Evolutionary conservation across 176 grass and related monocot genomes (phyloP).

Genomic region (Oryza officinalis): DNA sequence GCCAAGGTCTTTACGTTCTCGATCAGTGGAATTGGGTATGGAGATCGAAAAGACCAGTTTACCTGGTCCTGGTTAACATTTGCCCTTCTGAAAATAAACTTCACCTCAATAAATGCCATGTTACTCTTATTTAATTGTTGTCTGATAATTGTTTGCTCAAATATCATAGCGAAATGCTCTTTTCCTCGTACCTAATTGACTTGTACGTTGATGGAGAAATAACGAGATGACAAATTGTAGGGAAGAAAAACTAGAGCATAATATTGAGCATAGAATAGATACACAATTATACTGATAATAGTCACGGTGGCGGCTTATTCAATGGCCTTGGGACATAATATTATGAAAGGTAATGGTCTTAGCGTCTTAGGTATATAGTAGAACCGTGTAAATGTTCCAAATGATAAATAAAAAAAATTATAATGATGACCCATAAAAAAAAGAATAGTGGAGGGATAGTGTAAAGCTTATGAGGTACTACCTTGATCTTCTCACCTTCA

Average conservation of each 20-base stretch:
- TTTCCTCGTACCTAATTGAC: background rate
- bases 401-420: background rate
- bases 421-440: background rate
- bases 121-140: background rate
- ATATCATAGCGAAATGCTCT: too few relatives aligned
- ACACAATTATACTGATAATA: background rate
- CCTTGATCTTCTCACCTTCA: too few relatives aligned
- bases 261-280: background rate
- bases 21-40: background rate
- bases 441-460: background rate
- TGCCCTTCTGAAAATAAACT: background rate
- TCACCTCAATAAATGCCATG: background rate
- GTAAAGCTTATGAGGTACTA: too few relatives aligned
- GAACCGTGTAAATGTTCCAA: background rate
- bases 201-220: background rate
- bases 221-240: background rate
- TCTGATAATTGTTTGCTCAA: too few relatives aligned
- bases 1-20: background rate
- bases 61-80: background rate
- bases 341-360: background rate
- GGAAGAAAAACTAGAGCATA: background rate
- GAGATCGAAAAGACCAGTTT: background rate
- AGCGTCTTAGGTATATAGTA: background rate
- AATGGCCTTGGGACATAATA: background rate
- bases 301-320: background rate